Base-by-base conservation (phyloP, 352 stramenopile genomes). In the Aphanomyces invadans region DNA sequence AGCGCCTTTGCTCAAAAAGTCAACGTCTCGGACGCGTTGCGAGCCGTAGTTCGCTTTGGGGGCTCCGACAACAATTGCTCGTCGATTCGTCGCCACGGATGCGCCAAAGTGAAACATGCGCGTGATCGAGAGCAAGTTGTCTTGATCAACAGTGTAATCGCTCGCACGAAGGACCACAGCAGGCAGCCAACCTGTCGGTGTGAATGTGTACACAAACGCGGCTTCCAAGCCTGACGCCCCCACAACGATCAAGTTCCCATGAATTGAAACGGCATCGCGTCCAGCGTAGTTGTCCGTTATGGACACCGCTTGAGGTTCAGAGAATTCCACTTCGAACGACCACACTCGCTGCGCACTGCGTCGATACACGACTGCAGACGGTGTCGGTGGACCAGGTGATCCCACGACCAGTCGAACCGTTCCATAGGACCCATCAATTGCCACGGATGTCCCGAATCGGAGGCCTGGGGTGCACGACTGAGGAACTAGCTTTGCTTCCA, bases 1-100 rank as follows among this genome's bases (percentile, higher is more conserved):
- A 1, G 86, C 79, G 5, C 83, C 86, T 51, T 77, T 83, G n/a
- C 78, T 81, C 23, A 89, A 90, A 63, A 71, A 94, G 9, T 64
- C 54, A 7, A 68, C 72, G 57, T 94, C 85, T 23, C 89, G 86
- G 17, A 75, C 70, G 11, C 61, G 74, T 21, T 77, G 75, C 51
- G 90, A 65, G 36, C 91, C 89, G 63, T 91, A 62, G 19, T 73
- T 63, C 2, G 82, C 86, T 39, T 87, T 87, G 4, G 93, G 93
- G 1, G 93, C 92, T 0, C 90, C 90, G 0, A 98, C 83, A 3
- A 93, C 85, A 31, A 98, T 80, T 2, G 86, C 95, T 36, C 92
- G 84, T 2, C 73, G 73, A 63, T 87, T 80, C 32, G 96, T 73
- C n/a, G 88, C 84, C 4, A 98, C 69, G 15, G 90, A 74, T 15